Evolutionary conservation across 1,284 basidiomycete genomes (phyloP).

Genomic region (Papiliotrema terrestris): DNA sequence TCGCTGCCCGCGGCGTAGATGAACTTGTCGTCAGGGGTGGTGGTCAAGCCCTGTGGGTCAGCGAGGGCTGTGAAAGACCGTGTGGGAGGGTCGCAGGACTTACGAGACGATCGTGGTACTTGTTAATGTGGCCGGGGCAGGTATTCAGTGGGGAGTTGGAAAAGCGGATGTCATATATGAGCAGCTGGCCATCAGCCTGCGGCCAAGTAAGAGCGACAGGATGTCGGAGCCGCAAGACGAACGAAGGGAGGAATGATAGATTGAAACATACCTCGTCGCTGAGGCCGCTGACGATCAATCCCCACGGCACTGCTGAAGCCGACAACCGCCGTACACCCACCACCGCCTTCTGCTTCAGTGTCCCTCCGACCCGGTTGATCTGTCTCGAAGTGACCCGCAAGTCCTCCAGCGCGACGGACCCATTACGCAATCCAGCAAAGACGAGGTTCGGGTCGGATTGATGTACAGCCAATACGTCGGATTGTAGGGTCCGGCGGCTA

Average conservation of each 20-base stretch:
- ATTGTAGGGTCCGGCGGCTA: slow-evolving; percentile 18
- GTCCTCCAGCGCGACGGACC: slow-evolving; percentile 26
- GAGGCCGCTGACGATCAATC: slow-evolving; percentile 36
- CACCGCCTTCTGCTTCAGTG: slow-evolving; percentile 27
- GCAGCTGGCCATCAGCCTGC: slow-evolving; percentile 18
- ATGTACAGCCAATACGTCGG: slow-evolving; percentile 34
- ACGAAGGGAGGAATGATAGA: too few relatives aligned
- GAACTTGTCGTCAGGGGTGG: slow-evolving; percentile 28
- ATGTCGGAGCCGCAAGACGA: too few relatives aligned
- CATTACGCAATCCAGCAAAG: slow-evolving; percentile 30
- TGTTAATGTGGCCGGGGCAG: slow-evolving; percentile 36
- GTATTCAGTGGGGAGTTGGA: slow-evolving; percentile 17
- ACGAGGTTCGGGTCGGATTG: slow-evolving; percentile 25
- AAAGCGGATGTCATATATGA: slow-evolving; percentile 40
- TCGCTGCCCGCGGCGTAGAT: slow-evolving; percentile 37
- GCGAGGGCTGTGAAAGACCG: neutral
- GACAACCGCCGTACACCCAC: slow-evolving; percentile 33
- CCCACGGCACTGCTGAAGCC: slow-evolving; percentile 41
- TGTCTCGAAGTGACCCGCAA: slow-evolving; percentile 13
- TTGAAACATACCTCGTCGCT: slow-evolving; percentile 25
- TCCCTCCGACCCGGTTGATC: slow-evolving; percentile 13
- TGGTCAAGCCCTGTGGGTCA: slow-evolving; percentile 23
- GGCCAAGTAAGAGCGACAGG: too few relatives aligned
- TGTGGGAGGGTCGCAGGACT: slow-evolving; percentile 2
- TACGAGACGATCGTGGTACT: slow-evolving; percentile 27